Evolutionary conservation across 2,329 filamentous ascomycete species (phyloP).

Genomic region (Pyrenophora teres): DNA sequence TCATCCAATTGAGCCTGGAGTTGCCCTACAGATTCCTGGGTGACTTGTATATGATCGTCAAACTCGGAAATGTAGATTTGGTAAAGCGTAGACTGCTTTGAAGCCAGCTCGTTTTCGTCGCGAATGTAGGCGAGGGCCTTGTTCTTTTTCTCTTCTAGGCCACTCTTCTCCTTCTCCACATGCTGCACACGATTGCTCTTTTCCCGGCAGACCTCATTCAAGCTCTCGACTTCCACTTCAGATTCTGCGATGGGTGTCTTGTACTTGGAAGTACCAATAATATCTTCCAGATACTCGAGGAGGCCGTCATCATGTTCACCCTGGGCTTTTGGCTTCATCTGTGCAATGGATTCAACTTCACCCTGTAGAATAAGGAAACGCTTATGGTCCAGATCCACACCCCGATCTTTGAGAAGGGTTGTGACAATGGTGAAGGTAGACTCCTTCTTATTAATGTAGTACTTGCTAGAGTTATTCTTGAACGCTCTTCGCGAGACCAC

Average conservation of each 20-base stretch:
- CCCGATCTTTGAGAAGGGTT: slow-evolving; percentile 80
- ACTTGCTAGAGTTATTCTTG: slow-evolving; percentile 97
- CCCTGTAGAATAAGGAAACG: slow-evolving; percentile 96
- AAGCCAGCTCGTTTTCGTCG: slow-evolving; percentile 89
- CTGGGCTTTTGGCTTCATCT: slow-evolving; percentile 97
- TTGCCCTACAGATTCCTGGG: slow-evolving; percentile 86
- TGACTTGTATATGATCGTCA: slow-evolving; percentile 84
- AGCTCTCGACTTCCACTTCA: slow-evolving; percentile 82
- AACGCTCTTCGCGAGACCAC: slow-evolving; percentile 91
- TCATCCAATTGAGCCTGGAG: slow-evolving; percentile 84
- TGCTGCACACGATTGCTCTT: slow-evolving; percentile 96
- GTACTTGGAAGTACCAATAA: slow-evolving; percentile 98
- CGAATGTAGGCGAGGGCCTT: slow-evolving; percentile 86
- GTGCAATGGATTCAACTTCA: slow-evolving; percentile 97
- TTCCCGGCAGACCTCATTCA: slow-evolving; percentile 94
- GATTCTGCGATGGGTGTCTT: slow-evolving; percentile 96
- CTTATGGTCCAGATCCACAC: slow-evolving; percentile 96
- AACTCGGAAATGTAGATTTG: slow-evolving; percentile 90
- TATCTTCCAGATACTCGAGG: slow-evolving; percentile 95
- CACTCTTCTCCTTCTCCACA: slow-evolving; percentile 94
- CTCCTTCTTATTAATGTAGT: slow-evolving; percentile 89
- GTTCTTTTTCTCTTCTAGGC: slow-evolving; percentile 94
- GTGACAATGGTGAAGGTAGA: slow-evolving; percentile 94
- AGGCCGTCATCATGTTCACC: slow-evolving; percentile 96
- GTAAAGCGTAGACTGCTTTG: slow-evolving; percentile 90